Base-by-base conservation (phyloP, 495 filamentous ascomycete species). In the Sporormia fimetaria region DNA sequence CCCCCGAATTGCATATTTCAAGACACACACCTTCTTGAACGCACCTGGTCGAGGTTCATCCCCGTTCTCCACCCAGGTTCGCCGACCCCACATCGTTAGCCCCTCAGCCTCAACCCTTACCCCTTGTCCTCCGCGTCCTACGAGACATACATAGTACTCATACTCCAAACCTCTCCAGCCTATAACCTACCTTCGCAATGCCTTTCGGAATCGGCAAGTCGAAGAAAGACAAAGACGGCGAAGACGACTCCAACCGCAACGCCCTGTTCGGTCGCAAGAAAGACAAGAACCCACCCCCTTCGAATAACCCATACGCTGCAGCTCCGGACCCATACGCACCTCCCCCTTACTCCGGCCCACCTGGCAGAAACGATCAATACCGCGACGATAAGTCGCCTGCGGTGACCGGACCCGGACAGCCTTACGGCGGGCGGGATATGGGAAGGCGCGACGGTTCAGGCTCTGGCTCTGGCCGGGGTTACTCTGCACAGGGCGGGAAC, bases 311-410 rank as follows among this genome's bases (percentile, higher is more conserved):
- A 0, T 63, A 63, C 31, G 57, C 58, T 32, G 37, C 47, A 7
- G 43, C 40, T 4, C 34, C 35, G 8, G 27, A 59, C 42, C 40
- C 44, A 1, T 39, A 41, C 2, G 29, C 43, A 24, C 44, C 46
- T 6, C 55, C 54, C 9, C 41, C 52, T 3, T 52, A 53, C 6
- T 31, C 47, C 21, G n/a, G n/a, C n/a, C n/a, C n/a, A n/a, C n/a
- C n/a, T n/a, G 40, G 31, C 21, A 39, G 47, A 14, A 45, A 42
- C 32, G 44, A 33, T 37, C 40, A 24, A n/a, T 31, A 30, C 44
- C 42, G 41, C 35, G 47, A 36, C n/a, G 56, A 65, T 15, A 65
- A 65, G 49, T 42, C 33, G 9, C 57, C 62, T 10, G 54, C 59
- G 9, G 62, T 57, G 3, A 59, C 59, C 18, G 51, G 55, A 9